Evolutionary conservation across 495 filamentous ascomycete species (phyloP), one percentile per base, ranked within the genome.

Genomic region (Daldinia loculata): DNA sequence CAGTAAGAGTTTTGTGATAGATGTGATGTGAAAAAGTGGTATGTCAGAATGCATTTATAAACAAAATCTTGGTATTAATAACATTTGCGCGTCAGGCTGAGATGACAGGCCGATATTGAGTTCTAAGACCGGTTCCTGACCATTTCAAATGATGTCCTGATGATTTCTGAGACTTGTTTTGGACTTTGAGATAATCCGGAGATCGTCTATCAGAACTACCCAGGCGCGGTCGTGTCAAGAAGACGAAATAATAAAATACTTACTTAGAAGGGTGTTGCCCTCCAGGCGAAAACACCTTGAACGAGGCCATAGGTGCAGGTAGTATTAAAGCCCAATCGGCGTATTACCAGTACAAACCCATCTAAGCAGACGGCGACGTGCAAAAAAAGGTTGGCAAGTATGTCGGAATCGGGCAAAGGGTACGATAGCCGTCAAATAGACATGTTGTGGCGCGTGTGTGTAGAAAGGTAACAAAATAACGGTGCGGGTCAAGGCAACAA

Each of bases 1-100:
- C 53, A 77, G 70, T 36, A 34, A 62, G 38, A 53, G 55, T 12
- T 30, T 15, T 14, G 24, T 14, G 50, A 36, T 36, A 14, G 34
- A 5, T 12, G 29, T 27, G 51, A 27, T 8, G 22, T 14, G 26
- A 30, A 9, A 27, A 53, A 29, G 51, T 6, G 14, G 6, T n/a
- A 53, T 7, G 15, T 17, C 6, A 27, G 8, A 3, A 53, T 15
- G 50, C 2, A 30, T 53, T 17, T 30, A 11, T 4, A 22, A 4
- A 12, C 2, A 30, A 15, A 27, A n/a, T 3, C 3, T 14, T 53
- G 3, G 26, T 29, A n/a, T 6, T 30, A 12, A 17, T 17, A 53
- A 14, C 12, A 1, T 14, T 14, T 36, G 12, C 3, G 12, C 34
- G 34, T 12, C 12, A 36, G 9, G 32, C 3, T 14, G 12, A 36